Evolutionary conservation across 176 grass and related monocot species (phyloP), one percentile per base, ranked within the genome.

Genomic region (Urochloa ruziziensis): DNA sequence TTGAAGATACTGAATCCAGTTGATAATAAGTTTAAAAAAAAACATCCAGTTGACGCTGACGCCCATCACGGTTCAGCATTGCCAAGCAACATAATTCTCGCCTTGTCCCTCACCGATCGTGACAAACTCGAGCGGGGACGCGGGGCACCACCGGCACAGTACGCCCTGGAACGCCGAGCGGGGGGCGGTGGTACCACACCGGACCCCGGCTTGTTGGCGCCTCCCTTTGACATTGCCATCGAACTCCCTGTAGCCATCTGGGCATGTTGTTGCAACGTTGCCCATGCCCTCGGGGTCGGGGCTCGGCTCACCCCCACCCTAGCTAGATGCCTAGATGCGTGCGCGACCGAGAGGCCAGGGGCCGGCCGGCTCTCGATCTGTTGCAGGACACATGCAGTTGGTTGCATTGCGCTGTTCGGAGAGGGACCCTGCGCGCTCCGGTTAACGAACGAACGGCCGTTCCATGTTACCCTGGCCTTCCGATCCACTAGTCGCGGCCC

Each of bases 211-310:
- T 17, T 4, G 39, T 10, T 27, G 51, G 19, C 52, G 47, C 30
- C 74, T 6, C 46, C 30, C 73, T 66, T 66, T 73, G 74, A 23
- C 74, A 80, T 80, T 84, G 66, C 60, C 79, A 80, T 89, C 81
- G 17, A 80, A 88, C 81, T 67, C 43, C 81, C 58, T 84, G 75
- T 88, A 83, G 65, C 80, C 86, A 83, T 73, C 67, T 84, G 75
- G 16, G 48, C 30, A n/a, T 67, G 66, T 53, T 64, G 66, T 62
- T 56, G n/a, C n/a, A n/a, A n/a, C n/a, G 66, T 62, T 64, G 32
- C 30, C 18, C 18, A 23, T 37, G 63, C 40, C 67, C 39, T 44
- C 54, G 40, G 3, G n/a, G n/a, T 59, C 60, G 9, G 10, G 47
- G 46, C 44, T 46, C 34, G 13, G 8, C 29, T 8, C 19, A 1